Percentiles rank a stretch among this genome's conserved stretches.
phyloP scores from a whole-genome alignment of 495 filamentous ascomycete genomes.

The Penicillium cosmopolitanum region DNA sequence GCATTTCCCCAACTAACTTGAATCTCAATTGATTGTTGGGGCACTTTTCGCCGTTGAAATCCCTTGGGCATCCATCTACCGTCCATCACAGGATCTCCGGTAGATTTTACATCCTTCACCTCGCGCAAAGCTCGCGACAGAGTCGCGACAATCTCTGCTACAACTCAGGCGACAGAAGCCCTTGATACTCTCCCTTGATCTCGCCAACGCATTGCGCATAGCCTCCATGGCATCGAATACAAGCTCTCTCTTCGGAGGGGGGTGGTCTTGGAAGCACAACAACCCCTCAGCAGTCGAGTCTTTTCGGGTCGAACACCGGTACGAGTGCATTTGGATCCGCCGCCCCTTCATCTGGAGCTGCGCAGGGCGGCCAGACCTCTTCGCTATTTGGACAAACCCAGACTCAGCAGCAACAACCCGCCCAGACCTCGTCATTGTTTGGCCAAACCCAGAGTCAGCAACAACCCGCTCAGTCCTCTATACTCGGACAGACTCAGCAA shows the following conservation, averaged over 20 bases:
- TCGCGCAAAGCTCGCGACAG: neutral
- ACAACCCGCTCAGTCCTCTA: slow-evolving; percentile 31
- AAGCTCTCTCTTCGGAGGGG: slow-evolving; percentile 42
- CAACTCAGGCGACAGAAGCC: neutral
- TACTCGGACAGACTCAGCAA: slow-evolving; percentile 36
- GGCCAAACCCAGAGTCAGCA: slow-evolving; percentile 38
- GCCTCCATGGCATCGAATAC: slow-evolving; percentile 31
- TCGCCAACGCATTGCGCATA: neutral
- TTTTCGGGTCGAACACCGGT: slow-evolving; percentile 41
- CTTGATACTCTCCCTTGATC: neutral
- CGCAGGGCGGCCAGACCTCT: slow-evolving; percentile 17
- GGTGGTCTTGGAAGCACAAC: slow-evolving; percentile 36
- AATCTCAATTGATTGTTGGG: neutral
- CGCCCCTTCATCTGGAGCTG: slow-evolving; percentile 21
- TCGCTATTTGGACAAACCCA: no score
- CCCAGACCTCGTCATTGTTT: slow-evolving; percentile 34
- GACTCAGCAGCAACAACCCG: neutral
- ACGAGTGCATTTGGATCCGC: slow-evolving; percentile 33
- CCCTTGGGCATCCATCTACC: neutral
- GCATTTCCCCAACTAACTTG: neutral
- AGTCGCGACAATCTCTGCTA: slow-evolving; percentile 1
- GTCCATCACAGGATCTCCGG: neutral
- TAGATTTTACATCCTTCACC: neutral
- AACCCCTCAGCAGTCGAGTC: slow-evolving; percentile 28
- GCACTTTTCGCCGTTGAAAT: neutral